Conservation (phyloP, 2,329 filamentous ascomycete species). For the Trichoderma afroharzianum region DNA sequence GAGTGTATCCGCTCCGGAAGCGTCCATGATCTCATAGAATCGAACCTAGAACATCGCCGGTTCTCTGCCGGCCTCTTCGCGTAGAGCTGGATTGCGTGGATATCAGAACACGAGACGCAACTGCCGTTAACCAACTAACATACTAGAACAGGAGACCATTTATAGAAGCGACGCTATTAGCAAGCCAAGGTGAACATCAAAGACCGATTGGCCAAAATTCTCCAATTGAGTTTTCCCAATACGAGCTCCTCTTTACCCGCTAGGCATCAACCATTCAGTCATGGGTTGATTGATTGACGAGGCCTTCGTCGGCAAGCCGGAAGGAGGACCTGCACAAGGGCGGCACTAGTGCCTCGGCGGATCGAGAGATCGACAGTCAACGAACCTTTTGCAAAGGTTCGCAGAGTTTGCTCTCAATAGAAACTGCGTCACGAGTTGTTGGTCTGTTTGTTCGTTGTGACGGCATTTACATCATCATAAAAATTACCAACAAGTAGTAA, state of each 20-base stretch:
- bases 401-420: not conserved
- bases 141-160: not conserved
- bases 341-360: not conserved
- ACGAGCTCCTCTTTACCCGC: not conserved
- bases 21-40: not conserved
- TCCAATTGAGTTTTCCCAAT: not conserved
- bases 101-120: not conserved
- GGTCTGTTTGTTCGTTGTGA: not conserved
- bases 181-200: not conserved
- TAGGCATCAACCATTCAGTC: not conserved
- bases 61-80: not conserved
- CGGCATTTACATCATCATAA: not conserved
- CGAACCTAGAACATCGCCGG: not conserved
- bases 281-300: not conserved
- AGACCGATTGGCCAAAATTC: not conserved
- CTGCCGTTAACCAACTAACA: not conserved
- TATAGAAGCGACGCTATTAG: not conserved
- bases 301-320: not conserved
- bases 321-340: not conserved
- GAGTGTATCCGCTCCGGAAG: not conserved
- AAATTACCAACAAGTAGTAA: not conserved
- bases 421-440: not conserved
- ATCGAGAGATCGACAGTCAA: not conserved
- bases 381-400: not conserved
- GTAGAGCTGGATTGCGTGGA: not conserved